phyloP scores from a whole-genome alignment of 306 rosid species.

The Geum urbanum region DNA sequence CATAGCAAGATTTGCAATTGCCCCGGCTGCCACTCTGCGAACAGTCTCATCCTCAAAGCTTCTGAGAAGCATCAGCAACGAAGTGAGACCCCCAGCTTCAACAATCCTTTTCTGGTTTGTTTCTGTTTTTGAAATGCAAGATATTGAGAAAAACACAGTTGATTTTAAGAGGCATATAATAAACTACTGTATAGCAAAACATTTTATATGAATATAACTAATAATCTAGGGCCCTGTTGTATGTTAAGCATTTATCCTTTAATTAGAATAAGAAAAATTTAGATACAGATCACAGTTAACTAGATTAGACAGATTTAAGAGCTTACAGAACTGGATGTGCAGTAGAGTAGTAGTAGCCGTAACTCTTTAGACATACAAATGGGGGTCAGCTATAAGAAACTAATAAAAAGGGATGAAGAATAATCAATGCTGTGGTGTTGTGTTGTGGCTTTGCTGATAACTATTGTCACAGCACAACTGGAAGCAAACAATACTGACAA shows the following conservation, averaged over 20 bases:
- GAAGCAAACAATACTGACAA: not conserved
- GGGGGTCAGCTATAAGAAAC: not conserved
- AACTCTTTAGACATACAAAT: not conserved
- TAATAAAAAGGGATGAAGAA: not conserved
- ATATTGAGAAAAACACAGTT: not conserved
- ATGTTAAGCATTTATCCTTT: not conserved
- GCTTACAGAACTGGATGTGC: not conserved
- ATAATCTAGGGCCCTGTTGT: not conserved
- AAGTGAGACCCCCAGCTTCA: constrained; percentile 93
- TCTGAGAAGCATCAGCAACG: constrained; percentile 93
- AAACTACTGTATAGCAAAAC: not conserved
- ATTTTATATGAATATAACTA: not conserved
- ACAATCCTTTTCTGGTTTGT: constrained; percentile 89
- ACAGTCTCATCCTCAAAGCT: constrained; percentile 94
- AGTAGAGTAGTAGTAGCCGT: not conserved
- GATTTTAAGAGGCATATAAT: not conserved
- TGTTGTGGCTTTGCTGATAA: not conserved
- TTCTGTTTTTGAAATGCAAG: constrained; percentile 54
- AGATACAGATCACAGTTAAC: not conserved
- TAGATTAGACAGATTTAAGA: not conserved
- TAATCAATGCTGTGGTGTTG: not conserved
- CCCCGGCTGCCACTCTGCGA: constrained; percentile 97
- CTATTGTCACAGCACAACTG: not conserved
- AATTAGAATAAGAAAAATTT: not conserved
- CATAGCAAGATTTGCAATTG: constrained; percentile 98